Evolutionary conservation across 257 asterid species (phyloP), one percentile per base, ranked within the genome.

Genomic region (Solanum peruvianum): DNA sequence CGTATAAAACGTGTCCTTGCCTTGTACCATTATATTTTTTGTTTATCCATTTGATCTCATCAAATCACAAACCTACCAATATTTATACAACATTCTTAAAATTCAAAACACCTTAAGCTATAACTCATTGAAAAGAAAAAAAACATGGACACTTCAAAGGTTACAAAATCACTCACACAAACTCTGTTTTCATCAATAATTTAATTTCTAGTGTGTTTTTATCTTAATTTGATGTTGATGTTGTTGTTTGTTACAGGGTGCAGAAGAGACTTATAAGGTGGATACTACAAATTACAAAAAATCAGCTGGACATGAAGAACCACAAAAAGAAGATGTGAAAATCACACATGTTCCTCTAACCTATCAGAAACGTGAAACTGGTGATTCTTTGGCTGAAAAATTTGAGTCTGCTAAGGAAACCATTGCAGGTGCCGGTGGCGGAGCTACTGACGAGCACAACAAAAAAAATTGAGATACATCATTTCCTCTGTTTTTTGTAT

Each of bases 261-360:
- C n/a, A 2, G 87, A 6, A 77, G 93, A 93, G 90, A 33, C 70
- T 27, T 21, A 58, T 58, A 89, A 87, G 41, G 93, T 93, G 88
- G 87, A 90, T 31, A 84, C 94, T 3, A 91, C 85, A 64, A 93
- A 91, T 85, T 86, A 88, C 85, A 90, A 92, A 35, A 78, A 62
- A 49, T 72, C 93, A 49, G 89, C 92, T 60, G 95, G 94, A 9
- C 66, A 72, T 15, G 88, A 85, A 83, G 85, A 80, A 11, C 88
- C 95, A 21, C 27, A 76, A 13, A 85, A 87, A 64, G 91, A 91
- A 86, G 70, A 88, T 31, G 94, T 91, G 87, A 88, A 71, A 85
- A 82, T 93, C 12, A 93, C 90, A 39, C 95, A 92, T 69, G 4
- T 91, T 56, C 25, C 56, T 3, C 88, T 56, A 18, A 12, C 86